Conservation (phyloP, 2,329 filamentous ascomycete species). For the Fusarium setosum region DNA sequence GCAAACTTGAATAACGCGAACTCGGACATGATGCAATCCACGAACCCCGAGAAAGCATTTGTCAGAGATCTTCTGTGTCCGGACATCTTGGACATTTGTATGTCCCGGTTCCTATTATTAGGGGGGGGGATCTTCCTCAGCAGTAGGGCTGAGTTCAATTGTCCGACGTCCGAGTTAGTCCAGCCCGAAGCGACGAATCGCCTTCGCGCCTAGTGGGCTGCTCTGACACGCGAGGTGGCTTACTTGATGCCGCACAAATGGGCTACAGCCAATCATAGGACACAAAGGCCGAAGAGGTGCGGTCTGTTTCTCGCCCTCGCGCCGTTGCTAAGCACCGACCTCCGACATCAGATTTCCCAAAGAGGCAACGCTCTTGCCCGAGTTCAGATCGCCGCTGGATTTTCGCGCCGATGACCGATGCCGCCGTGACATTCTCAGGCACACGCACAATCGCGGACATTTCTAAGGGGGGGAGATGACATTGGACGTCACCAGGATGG, state of each 20-base stretch:
- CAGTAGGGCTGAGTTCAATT: constrained; percentile 5
- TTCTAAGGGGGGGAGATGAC: not conserved
- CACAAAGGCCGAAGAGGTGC: not conserved
- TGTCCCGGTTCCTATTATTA: too few species aligned
- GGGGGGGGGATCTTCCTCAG: too few species aligned
- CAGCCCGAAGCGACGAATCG: not conserved
- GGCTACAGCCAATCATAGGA: constrained; percentile 18
- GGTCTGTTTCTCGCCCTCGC: constrained; percentile 28
- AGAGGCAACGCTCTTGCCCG: constrained; percentile 23
- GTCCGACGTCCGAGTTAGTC: not conserved
- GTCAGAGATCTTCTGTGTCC: not conserved
- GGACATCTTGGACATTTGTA: not conserved
- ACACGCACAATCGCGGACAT: not conserved
- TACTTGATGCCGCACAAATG: not conserved
- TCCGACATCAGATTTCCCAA: constrained; percentile 33
- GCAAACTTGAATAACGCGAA: too few species aligned
- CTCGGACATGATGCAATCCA: not conserved
- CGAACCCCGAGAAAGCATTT: not conserved
- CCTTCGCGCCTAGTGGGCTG: not conserved
- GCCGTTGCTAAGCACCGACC: constrained; percentile 33
- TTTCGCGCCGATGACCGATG: constrained; percentile 36
- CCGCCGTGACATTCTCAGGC: not conserved
- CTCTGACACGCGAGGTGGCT: not conserved
- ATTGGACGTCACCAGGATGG: not conserved
- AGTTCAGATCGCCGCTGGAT: constrained; percentile 13